phyloP scores from a whole-genome alignment of 139 green algal species.

The Chlorella sp. region DNA sequence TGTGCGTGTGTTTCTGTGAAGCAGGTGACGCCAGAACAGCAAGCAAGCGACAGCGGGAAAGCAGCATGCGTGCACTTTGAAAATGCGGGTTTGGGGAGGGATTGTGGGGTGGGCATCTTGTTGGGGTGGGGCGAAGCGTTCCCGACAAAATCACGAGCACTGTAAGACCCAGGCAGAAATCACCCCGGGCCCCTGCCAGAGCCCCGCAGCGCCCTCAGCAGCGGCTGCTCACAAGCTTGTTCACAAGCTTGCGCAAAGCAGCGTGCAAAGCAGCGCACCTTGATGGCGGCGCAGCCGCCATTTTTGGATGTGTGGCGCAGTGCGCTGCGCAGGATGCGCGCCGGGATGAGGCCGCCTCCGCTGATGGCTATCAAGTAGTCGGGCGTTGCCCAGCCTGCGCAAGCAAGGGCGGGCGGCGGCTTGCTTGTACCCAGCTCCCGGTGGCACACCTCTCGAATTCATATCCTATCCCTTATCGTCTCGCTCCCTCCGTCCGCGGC shows the following conservation, averaged over 20 bases:
- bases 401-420: not conserved
- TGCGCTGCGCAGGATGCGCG: slow-evolving; percentile 23
- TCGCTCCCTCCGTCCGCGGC: too few relatives aligned
- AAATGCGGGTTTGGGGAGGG: too few relatives aligned
- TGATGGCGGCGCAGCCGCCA: slow-evolving; percentile 26
- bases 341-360: slow-evolving; percentile 33
- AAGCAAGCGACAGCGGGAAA: not conserved
- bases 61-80: not conserved
- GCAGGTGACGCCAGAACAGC: not conserved
- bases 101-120: too few relatives aligned
- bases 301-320: slow-evolving; percentile 9
- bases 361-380: slow-evolving; percentile 30
- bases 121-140: too few relatives aligned
- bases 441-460: too few relatives aligned
- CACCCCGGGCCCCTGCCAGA: not conserved
- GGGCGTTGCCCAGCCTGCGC: not conserved
- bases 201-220: not conserved
- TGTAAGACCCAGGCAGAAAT: too few relatives aligned
- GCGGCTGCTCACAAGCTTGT: not conserved
- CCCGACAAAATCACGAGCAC: too few relatives aligned
- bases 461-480: too few relatives aligned
- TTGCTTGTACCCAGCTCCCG: too few relatives aligned
- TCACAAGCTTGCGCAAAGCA: not conserved
- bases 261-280: not conserved
- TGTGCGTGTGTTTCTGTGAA: not conserved